Base-by-base conservation (phyloP, 2,329 filamentous ascomycete species). In the Aureobasidium sp. region DNA sequence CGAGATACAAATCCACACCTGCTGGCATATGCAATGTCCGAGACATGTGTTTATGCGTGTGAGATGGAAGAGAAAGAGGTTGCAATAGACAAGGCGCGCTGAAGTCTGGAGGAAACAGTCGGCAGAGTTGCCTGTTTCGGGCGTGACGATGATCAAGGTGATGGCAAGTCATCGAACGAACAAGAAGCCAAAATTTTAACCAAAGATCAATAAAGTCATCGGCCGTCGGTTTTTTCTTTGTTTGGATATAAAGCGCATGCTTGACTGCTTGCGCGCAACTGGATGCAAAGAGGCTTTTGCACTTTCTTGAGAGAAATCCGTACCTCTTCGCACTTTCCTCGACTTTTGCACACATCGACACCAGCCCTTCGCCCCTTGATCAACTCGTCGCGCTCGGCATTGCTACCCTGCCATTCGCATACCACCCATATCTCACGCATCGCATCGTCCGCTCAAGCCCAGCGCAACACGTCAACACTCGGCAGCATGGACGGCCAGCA, bases 221-320 rank as follows among this genome's bases (percentile, higher is more conserved):
- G 38, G 23, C n/a, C n/a, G 15, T 37, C 53, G 15, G n/a, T 27
- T 19, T 13, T 19, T 37, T 57, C n/a, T 49, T 37, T 46, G 40
- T 45, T 37, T 35, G 11, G 42, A 23, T 50, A 47, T 25, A 50
- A 29, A 57, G 60, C 60, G 60, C 60, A 37, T 57, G 50, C 60
- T 55, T 27, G 51, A 61, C 50, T 57, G 50, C 60, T 47, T 60
- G 63, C 58, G 61, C 63, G 45, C 45, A 57, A 57, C 63, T 63
- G 62, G 45, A 64, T 64, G 63, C 61, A 58, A 50, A 43, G 61
- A 60, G 62, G 63, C 51, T 55, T 53, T 38, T 43, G 37, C 21
- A 45, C 43, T 7, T 51, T 60, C 31, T 42, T 62, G 60, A 64
- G 54, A 60, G 63, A 57, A 57, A 60, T 58, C 33, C 29, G 47